Conservation (phyloP, 1,284 basidiomycete genomes). For the Takashimella koratensis region DNA sequence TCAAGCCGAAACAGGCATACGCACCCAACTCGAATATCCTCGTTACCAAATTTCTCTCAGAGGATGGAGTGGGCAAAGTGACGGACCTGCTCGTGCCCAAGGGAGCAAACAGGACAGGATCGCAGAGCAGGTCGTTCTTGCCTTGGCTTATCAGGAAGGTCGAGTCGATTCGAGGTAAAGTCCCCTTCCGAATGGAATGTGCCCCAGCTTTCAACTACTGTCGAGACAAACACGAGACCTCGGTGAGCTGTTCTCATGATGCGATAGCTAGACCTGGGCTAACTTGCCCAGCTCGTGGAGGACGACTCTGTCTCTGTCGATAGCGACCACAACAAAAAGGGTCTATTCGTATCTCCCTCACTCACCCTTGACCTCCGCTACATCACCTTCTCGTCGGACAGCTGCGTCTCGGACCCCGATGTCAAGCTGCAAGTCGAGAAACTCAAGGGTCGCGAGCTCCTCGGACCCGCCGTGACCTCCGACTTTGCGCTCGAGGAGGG, state of each 20-base stretch:
- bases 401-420: slow-evolving; percentile 54
- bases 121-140: slow-evolving; percentile 48
- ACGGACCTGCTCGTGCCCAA: slow-evolving; percentile 55
- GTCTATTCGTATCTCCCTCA: slow-evolving; percentile 60
- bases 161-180: slow-evolving; percentile 72
- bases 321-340: slow-evolving; percentile 57
- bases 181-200: slow-evolving; percentile 76
- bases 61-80: slow-evolving; percentile 70
- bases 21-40: slow-evolving; percentile 81
- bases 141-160: slow-evolving; percentile 85
- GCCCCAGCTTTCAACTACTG: slow-evolving; percentile 94
- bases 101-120: slow-evolving; percentile 34
- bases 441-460: slow-evolving; percentile 33
- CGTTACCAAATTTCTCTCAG: slow-evolving; percentile 81
- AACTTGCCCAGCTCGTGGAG: slow-evolving; percentile 35
- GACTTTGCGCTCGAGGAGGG: slow-evolving; percentile 68
- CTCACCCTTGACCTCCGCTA: slow-evolving; percentile 73
- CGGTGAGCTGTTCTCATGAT: slow-evolving; percentile 31
- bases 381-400: slow-evolving; percentile 52
- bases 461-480: slow-evolving; percentile 35
- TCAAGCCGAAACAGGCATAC: slow-evolving; percentile 73
- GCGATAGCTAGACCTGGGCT: neutral
- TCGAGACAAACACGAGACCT: slow-evolving; percentile 63
- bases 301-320: slow-evolving; percentile 52
- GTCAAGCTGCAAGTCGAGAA: slow-evolving; percentile 55